Percentiles rank a stretch among this genome's conserved stretches.
Conservation (phyloP, 1,284 basidiomycete genomes). For the Macrocystidia cucumis region DNA sequence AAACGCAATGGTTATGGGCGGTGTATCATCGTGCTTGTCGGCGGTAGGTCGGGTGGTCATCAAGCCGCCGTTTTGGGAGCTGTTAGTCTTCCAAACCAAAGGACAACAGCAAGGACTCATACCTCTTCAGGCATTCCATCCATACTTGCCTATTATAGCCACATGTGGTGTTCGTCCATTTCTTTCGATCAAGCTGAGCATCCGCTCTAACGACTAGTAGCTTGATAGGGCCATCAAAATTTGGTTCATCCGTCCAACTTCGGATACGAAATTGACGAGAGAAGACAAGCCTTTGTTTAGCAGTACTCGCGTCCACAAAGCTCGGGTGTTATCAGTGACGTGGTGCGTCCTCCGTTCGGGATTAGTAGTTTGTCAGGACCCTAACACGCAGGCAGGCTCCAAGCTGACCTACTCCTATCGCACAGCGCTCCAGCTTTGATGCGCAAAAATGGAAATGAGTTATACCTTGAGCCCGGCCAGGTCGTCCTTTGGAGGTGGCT, state of each 20-base stretch:
- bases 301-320: slow-evolving; percentile 53
- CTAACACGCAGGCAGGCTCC: slow-evolving; percentile 36
- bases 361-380: background rate
- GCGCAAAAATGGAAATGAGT: slow-evolving; percentile 20
- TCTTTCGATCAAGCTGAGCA: slow-evolving; percentile 2
- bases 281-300: slow-evolving; percentile 73
- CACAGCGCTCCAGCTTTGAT: slow-evolving; percentile 54
- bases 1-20: slow-evolving; percentile 57
- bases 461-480: slow-evolving; percentile 38
- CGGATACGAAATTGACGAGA: slow-evolving; percentile 31
- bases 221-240: slow-evolving; percentile 68
- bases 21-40: slow-evolving; percentile 56
- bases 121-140: slow-evolving; percentile 54
- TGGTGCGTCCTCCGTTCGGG: slow-evolving; percentile 33
- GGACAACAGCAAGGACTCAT: background rate
- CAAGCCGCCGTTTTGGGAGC: slow-evolving; percentile 56
- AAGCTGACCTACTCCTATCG: slow-evolving; percentile 48
- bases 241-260: slow-evolving; percentile 43
- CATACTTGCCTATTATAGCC: slow-evolving; percentile 51
- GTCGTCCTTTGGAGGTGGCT: slow-evolving; percentile 63
- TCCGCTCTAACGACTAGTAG: slow-evolving; percentile 25
- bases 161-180: slow-evolving; percentile 56
- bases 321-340: slow-evolving; percentile 52
- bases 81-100: slow-evolving; percentile 28
- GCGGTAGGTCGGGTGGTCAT: slow-evolving; percentile 66